Evolutionary conservation across 345 rosid genomes (phyloP).

Genomic region (Boechera retrofracta): DNA sequence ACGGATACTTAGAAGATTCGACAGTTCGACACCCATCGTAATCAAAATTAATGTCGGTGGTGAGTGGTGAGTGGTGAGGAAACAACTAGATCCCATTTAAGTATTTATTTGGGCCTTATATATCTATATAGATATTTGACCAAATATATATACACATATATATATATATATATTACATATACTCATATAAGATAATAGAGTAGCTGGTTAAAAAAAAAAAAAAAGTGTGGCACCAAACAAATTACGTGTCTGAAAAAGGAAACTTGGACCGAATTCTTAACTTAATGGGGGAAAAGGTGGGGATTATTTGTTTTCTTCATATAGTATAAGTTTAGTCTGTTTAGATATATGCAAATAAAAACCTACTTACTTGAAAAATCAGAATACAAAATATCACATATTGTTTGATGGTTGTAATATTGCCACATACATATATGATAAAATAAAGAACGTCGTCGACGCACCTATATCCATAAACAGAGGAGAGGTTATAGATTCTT

Average conservation of each 20-base stretch:
- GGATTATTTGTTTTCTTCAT: conserved; percentile 22
- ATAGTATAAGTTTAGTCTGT: background rate
- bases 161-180: background rate
- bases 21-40: conserved; percentile 29
- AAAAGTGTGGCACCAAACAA: conserved; percentile 3
- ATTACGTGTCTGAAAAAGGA: conserved; percentile 30
- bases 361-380: background rate
- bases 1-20: conserved; percentile 28
- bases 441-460: conserved; percentile 12
- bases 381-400: background rate
- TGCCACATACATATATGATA: background rate
- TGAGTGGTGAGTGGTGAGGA: conserved; percentile 4
- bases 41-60: background rate
- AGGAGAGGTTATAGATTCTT: conserved; percentile 15
- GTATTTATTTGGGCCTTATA: background rate
- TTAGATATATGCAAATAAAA: conserved; percentile 8
- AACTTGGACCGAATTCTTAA: conserved; percentile 10
- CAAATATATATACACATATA: background rate
- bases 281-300: background rate
- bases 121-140: background rate
- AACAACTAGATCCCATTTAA: conserved; percentile 12
- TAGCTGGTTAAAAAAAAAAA: background rate
- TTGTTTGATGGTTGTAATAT: conserved; percentile 16
- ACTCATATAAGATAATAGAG: background rate
- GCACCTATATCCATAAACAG: conserved; percentile 22